phyloP scores from a whole-genome alignment of 176 grass and related monocot species.

The Oryza glumipatula region DNA sequence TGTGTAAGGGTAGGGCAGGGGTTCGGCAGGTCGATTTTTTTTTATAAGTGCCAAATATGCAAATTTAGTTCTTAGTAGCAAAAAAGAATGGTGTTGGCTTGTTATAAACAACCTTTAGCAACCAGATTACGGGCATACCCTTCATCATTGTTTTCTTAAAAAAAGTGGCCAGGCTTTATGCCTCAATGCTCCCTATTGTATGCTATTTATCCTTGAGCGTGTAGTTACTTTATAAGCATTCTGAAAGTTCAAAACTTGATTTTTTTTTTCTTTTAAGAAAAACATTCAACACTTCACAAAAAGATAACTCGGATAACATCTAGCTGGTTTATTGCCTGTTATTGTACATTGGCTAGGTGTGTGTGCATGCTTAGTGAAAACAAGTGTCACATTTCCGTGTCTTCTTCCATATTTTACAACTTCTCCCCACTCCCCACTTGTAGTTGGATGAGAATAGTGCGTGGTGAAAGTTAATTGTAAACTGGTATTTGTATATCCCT shows the following conservation, averaged over 20 bases:
- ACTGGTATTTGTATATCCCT: neutral
- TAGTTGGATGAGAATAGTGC: constrained; percentile 5
- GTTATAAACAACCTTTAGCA: neutral
- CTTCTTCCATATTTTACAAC: neutral
- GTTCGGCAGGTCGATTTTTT: too few species aligned
- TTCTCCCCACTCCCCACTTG: neutral
- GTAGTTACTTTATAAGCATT: neutral
- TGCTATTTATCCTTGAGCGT: neutral
- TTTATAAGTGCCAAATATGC: constrained; percentile 5
- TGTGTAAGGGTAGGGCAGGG: too few species aligned
- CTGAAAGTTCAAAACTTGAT: constrained; percentile 3
- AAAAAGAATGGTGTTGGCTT: neutral
- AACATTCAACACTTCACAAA: neutral
- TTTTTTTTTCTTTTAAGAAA: neutral
- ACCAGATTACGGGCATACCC: neutral
- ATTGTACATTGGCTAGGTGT: neutral
- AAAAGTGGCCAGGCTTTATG: neutral
- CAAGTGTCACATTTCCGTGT: neutral
- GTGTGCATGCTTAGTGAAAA: constrained; percentile 1
- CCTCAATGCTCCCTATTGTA: too few species aligned
- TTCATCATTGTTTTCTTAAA: neutral
- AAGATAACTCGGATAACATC: neutral
- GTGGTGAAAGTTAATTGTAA: neutral
- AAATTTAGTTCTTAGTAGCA: neutral
- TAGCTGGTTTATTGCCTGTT: neutral